These are phyloP conservation scores for Hippophae rhamnoides DNA, from an alignment of 306 rosid species.

Conservation along the genomic window DNA sequence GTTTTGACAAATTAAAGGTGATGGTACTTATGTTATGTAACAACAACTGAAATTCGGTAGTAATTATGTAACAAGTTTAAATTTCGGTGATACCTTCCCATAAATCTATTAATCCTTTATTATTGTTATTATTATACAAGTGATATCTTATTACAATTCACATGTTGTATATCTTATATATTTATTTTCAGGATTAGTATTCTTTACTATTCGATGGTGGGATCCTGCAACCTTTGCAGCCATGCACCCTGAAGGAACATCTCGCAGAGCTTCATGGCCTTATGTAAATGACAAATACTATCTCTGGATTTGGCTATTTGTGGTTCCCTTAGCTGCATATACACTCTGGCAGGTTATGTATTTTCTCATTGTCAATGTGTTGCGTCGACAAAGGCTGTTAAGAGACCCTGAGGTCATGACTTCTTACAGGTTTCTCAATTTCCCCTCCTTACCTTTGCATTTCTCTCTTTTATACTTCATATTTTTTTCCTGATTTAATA, in stretches of 20 bases:
- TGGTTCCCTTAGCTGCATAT: slow-evolving; percentile 73
- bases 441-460: no score
- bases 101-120: no score
- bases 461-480: neutral
- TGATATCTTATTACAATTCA: neutral
- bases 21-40: no score
- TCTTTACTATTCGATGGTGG: slow-evolving; percentile 96
- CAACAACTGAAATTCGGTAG: no score
- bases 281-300: slow-evolving; percentile 60
- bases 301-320: slow-evolving; percentile 76
- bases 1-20: no score
- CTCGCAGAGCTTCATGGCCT: slow-evolving; percentile 68
- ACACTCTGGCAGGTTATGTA: slow-evolving; percentile 78
- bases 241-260: slow-evolving; percentile 66
- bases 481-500: neutral
- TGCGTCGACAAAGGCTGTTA: slow-evolving; percentile 72
- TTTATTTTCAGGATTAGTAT: slow-evolving; percentile 60
- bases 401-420: slow-evolving; percentile 96
- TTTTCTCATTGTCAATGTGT: slow-evolving; percentile 74
- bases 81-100: no score
- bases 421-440: slow-evolving; percentile 51
- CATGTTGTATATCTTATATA: neutral
- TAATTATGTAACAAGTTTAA: no score
- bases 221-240: slow-evolving; percentile 67
- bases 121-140: no score